Percentiles rank a stretch among this genome's conserved stretches.
phyloP scores from a whole-genome alignment of 345 rosid genomes.

The Dovyalis caffra region DNA sequence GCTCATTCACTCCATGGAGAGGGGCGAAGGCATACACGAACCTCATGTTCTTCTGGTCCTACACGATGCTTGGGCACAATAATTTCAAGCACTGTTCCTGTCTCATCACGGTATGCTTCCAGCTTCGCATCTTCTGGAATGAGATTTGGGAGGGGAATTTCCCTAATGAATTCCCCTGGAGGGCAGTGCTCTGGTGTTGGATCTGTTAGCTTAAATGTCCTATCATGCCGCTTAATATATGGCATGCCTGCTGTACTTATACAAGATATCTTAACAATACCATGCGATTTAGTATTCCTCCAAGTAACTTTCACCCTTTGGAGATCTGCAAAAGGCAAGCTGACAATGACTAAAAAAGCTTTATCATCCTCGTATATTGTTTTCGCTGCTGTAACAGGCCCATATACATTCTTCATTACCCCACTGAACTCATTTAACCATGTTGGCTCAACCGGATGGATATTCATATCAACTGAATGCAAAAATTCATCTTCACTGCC shows the following conservation, averaged over 20 bases:
- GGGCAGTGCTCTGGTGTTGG: slow-evolving; percentile 93
- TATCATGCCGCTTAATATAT: slow-evolving; percentile 65
- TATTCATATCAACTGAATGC: slow-evolving; percentile 54
- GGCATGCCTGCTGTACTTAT: slow-evolving; percentile 75
- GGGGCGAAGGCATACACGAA: slow-evolving; percentile 79
- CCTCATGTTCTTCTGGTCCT: slow-evolving; percentile 96
- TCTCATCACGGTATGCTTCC: slow-evolving; percentile 73
- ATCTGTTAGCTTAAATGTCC: slow-evolving; percentile 91
- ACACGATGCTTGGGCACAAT: slow-evolving; percentile 70
- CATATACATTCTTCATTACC: slow-evolving; percentile 68
- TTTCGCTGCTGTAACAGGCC: slow-evolving; percentile 89
- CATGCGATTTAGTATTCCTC: slow-evolving; percentile 67
- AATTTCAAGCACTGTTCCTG: slow-evolving; percentile 72
- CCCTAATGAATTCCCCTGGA: slow-evolving; percentile 79
- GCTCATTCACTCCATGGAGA: slow-evolving; percentile 43
- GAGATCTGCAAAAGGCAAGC: slow-evolving; percentile 81
- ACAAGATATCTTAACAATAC: slow-evolving; percentile 82
- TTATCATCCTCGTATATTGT: slow-evolving; percentile 75
- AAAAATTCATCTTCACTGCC: slow-evolving; percentile 58
- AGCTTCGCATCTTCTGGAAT: slow-evolving; percentile 87
- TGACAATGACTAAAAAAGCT: slow-evolving; percentile 65
- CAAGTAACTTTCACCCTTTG: slow-evolving; percentile 83
- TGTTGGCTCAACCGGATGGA: slow-evolving; percentile 62
- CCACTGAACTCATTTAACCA: slow-evolving; percentile 86
- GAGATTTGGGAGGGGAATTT: slow-evolving; percentile 67